Evolutionary conservation across 495 filamentous ascomycete genomes (phyloP), one percentile per base, ranked within the genome.

Genomic region (Cryomyces antarcticus): DNA sequence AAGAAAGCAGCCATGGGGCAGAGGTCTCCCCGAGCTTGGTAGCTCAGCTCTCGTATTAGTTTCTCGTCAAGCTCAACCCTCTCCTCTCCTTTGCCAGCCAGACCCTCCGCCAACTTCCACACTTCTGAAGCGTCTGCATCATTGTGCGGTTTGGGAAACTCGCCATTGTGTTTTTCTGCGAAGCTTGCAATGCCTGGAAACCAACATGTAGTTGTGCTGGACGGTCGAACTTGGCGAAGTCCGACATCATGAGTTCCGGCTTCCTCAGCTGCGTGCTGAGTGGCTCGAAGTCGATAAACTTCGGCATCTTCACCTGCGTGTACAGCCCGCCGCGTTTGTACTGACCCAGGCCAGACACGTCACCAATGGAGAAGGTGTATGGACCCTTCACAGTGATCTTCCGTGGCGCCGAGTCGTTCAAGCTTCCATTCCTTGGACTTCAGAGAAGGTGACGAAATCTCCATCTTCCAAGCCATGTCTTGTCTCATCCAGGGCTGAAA

Each of bases 271-370:
- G 75, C 36, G 70, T 65, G 13, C 69, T 70, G 31, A 94, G 67
- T 10, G 77, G 63, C 59, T 89, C 80, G 63, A 96, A 99, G 51
- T 93, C 76, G 51, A 99, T 62, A 39, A 82, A 73, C 64, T 92
- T 95, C 30, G 87, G 87, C 86, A 93, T 93, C 68, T 96, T 99
- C 52, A 94, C 87, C 57, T 99, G 92, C 7, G 75, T 80, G 55
- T 76, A 99, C 33, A 95, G 68, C 44, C 92, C 92, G 27, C 88
- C 88, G 35, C 79, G 69, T 61, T 79, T 62, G 62, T 99, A 99
- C 48, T 77, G 63, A 27, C 88, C 87, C 34, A 93, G 69, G 4
- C 70, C 74, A 11, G 84, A 84, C 6, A 94, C 85, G 62, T 96
- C 85, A 28, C 87, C 89, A 52, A 99, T 95, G 5, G 80, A 84